phyloP scores from a whole-genome alignment of 2,329 filamentous ascomycete genomes.

The Botryotinia calthae region DNA sequence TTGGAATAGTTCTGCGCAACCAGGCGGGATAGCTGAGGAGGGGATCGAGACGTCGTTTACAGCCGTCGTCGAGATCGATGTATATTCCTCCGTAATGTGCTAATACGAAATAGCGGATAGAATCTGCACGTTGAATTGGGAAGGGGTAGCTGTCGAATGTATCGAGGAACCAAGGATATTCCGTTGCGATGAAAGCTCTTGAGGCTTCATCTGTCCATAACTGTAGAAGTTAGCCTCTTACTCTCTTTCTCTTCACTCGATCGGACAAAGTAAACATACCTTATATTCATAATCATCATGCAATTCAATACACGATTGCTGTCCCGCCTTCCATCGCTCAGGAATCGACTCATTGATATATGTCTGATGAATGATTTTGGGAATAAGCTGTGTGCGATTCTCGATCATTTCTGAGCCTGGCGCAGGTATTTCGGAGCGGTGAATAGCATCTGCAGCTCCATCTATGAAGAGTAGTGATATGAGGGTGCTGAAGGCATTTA shows the following conservation, averaged over 20 bases:
- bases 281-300: constrained; percentile 73
- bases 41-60: constrained; percentile 50
- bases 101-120: constrained; percentile 77
- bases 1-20: constrained; percentile 69
- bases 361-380: constrained; percentile 76
- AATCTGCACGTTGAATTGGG: constrained; percentile 74
- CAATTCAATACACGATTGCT: constrained; percentile 64
- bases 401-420: constrained; percentile 60
- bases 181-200: constrained; percentile 66
- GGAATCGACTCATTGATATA: constrained; percentile 70
- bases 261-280: constrained; percentile 42
- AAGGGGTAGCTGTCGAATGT: constrained; percentile 73
- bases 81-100: constrained; percentile 77
- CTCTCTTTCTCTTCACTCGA: background rate
- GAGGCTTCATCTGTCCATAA: constrained; percentile 73
- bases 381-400: constrained; percentile 59
- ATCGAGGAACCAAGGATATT: constrained; percentile 76
- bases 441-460: constrained; percentile 64
- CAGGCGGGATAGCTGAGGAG: constrained; percentile 67
- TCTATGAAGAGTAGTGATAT: constrained; percentile 68
- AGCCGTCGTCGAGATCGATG: constrained; percentile 65
- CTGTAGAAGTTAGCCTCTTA: constrained; percentile 42
- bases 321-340: constrained; percentile 61
- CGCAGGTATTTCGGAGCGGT: constrained; percentile 62
- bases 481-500: constrained; percentile 68